Evolutionary conservation across 2,329 filamentous ascomycete genomes (phyloP).

Genomic region (Byssothecium circinans): DNA sequence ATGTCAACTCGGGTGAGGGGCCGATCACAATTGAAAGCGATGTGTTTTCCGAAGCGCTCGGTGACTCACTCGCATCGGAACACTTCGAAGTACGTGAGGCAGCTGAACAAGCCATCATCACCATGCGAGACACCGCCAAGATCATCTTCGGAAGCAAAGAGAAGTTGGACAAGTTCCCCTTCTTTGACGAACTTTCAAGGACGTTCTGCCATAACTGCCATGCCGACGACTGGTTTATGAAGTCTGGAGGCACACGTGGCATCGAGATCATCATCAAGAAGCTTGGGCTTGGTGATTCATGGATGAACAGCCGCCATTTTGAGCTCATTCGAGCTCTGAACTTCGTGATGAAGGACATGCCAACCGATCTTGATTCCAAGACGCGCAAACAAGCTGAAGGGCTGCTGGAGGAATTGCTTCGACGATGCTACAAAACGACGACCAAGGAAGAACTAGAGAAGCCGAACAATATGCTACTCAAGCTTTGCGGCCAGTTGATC

Average conservation of each 20-base stretch:
- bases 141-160: constrained; percentile 77
- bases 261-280: constrained; percentile 87
- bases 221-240: constrained; percentile 98
- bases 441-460: constrained; percentile 77
- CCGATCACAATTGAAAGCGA: constrained; percentile 84
- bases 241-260: constrained; percentile 86
- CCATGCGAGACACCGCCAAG: constrained; percentile 73
- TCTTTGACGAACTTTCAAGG: constrained; percentile 81
- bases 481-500: constrained; percentile 82
- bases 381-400: constrained; percentile 81
- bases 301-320: constrained; percentile 79
- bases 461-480: constrained; percentile 67
- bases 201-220: constrained; percentile 94
- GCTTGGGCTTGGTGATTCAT: constrained; percentile 78
- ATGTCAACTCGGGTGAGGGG: constrained; percentile 83
- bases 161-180: constrained; percentile 73
- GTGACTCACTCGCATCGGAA: constrained; percentile 88
- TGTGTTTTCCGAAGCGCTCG: constrained; percentile 83
- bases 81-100: constrained; percentile 76
- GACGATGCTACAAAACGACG: constrained; percentile 74
- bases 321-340: constrained; percentile 90
- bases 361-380: constrained; percentile 86
- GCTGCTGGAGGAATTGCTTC: constrained; percentile 77
- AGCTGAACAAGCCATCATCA: constrained; percentile 75
- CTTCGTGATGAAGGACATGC: constrained; percentile 98